These are phyloP conservation scores for Allomyces macrogynus DNA, from an alignment of 192 early-diverging fungal genomes.

Conservation along the genomic window DNA sequence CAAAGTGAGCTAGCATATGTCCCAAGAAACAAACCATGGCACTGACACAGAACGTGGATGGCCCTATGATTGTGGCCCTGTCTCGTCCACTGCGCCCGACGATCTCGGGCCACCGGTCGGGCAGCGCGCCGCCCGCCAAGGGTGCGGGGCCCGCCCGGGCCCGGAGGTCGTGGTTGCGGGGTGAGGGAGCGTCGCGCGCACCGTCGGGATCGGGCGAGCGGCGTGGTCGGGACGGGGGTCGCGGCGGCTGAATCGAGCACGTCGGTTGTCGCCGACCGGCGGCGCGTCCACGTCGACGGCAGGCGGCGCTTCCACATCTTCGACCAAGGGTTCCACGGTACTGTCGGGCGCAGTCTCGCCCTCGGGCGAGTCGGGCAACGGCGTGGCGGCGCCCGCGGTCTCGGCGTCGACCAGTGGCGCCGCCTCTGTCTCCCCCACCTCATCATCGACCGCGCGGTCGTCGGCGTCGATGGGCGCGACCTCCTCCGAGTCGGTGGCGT, in stretches of 20 bases:
- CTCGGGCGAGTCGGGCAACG: neutral
- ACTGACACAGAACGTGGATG: no score
- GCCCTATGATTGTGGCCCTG: no score
- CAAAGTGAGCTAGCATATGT: no score
- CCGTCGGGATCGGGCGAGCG: no score
- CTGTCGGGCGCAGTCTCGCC: neutral
- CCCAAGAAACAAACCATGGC: no score
- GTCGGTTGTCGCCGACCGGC: neutral
- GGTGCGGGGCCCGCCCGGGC: neutral
- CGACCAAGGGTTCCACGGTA: neutral
- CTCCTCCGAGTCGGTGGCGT: no score
- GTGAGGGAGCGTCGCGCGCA: neutral
- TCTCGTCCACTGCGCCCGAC: neutral
- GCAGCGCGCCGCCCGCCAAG: no score
- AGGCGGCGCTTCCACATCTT: neutral
- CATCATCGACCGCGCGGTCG: no score
- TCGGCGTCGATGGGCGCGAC: no score
- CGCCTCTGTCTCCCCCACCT: no score
- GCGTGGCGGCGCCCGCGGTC: no score
- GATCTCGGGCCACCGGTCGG: neutral
- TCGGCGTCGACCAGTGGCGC: no score
- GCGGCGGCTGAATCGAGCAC: neutral
- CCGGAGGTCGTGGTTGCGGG: neutral
- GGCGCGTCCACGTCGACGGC: neutral
- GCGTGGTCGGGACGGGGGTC: neutral